Evolutionary conservation across 2,329 filamentous ascomycete species (phyloP).

Genomic region (Beauveria pseudobassiana): DNA sequence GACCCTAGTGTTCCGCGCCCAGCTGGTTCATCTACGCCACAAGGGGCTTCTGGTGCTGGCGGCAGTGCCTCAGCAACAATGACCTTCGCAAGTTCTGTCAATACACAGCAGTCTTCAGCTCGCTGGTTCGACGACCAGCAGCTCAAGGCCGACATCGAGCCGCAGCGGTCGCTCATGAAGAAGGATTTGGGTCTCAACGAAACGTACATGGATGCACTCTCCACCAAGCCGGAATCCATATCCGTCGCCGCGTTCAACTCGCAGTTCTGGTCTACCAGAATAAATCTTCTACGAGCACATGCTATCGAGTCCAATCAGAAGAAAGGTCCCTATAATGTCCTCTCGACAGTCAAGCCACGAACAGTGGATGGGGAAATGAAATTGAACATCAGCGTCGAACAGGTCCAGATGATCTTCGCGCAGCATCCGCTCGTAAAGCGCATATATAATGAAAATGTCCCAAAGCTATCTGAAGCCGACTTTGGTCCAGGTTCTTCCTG

Average conservation of each 20-base stretch:
- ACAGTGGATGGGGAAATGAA: conserved; percentile 67
- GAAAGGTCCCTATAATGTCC: conserved; percentile 85
- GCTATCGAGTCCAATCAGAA: conserved; percentile 83
- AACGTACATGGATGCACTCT: conserved; percentile 79
- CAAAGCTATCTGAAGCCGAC: conserved; percentile 65
- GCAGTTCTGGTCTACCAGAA: conserved; percentile 90
- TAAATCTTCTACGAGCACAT: conserved; percentile 79
- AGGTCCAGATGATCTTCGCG: conserved; percentile 85
- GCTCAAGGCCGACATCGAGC: conserved; percentile 67
- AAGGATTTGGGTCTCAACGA: conserved; percentile 67
- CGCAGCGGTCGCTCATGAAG: conserved; percentile 84
- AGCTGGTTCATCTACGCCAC: conserved; percentile 21
- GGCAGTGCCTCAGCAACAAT: conserved; percentile 58
- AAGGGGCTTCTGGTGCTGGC: conserved; percentile 21
- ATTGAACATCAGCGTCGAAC: conserved; percentile 81
- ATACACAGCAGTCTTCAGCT: conserved; percentile 45
- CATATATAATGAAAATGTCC: conserved; percentile 90
- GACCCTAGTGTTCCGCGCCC: conserved; percentile 46
- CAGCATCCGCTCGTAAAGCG: conserved; percentile 87
- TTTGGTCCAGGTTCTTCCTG: conserved; percentile 92
- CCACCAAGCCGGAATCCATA: conserved; percentile 77
- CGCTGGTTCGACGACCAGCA: conserved; percentile 75
- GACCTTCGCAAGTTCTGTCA: conserved; percentile 67
- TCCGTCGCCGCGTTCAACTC: conserved; percentile 73
- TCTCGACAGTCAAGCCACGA: conserved; percentile 65